Conservation (phyloP, 805 yeast genomes). For the Ogataea allantospora region DNA sequence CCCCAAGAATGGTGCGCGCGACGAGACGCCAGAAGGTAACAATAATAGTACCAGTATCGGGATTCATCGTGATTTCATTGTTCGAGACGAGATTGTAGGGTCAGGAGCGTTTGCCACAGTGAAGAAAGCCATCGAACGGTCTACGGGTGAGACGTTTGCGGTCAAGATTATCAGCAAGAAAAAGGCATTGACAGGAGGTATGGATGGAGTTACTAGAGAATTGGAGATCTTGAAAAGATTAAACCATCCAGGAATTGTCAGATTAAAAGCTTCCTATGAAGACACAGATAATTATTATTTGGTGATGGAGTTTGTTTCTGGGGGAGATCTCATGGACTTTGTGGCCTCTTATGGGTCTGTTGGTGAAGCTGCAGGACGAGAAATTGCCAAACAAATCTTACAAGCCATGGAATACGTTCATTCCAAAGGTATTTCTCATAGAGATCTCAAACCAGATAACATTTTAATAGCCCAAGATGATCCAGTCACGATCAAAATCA, state of each 20-base stretch:
- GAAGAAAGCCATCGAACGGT: slow-evolving; percentile 81
- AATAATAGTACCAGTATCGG: slow-evolving; percentile 25
- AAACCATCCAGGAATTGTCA: slow-evolving; percentile 83
- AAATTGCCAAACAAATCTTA: slow-evolving; percentile 79
- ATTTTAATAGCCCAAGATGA: slow-evolving; percentile 86
- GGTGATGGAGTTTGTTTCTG: slow-evolving; percentile 94
- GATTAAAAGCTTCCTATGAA: slow-evolving; percentile 79
- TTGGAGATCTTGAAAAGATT: slow-evolving; percentile 73
- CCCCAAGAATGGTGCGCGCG: slow-evolving; percentile 31
- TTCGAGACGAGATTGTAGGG: slow-evolving; percentile 84
- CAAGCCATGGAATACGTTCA: slow-evolving; percentile 88
- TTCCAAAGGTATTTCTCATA: slow-evolving; percentile 85
- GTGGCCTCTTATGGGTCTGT: slow-evolving; percentile 90
- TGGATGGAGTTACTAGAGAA: slow-evolving; percentile 83
- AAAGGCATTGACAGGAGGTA: slow-evolving; percentile 71
- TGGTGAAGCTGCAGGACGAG: slow-evolving; percentile 87
- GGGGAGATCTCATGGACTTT: slow-evolving; percentile 98
- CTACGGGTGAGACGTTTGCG: slow-evolving; percentile 83
- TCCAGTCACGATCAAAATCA: slow-evolving; percentile 87
- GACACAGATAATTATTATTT: slow-evolving; percentile 78
- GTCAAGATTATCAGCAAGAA: slow-evolving; percentile 85
- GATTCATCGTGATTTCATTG: slow-evolving; percentile 53
- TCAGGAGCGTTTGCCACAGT: slow-evolving; percentile 99
- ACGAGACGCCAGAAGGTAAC: slow-evolving; percentile 13
- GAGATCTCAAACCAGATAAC: slow-evolving; percentile 96